Base-by-base conservation (phyloP, 192 early-diverging fungal genomes). In the Coemansia sp. region DNA sequence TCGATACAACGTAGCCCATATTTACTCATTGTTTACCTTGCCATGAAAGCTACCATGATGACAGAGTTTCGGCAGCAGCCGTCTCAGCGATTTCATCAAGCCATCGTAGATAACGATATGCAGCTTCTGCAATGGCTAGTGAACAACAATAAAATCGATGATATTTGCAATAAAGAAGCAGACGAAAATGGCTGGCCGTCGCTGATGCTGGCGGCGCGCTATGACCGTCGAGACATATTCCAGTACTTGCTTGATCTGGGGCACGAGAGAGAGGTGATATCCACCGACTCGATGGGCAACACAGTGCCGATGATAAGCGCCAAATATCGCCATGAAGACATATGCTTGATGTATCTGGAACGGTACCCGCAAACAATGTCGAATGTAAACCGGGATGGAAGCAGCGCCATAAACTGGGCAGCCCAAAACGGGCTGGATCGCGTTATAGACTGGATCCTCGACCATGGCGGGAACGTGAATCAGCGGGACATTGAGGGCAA, bases 401-500 rank as follows among this genome's bases (percentile, higher is more conserved):
- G 66, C 36, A 76, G 72, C 15, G 72, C 72, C 6, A 76, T 76
- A 9, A 69, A 64, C 51, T 59, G 51, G 62, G 61, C 66, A 6
- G 72, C 72, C 9, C 72, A 75, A 40, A 75, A 75, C 48, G 72
- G 72, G 0, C 57, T 76, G 18, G 57, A 68, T 31, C 49, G 66
- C 17, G 72, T 69, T 14, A 76, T 75, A 15, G 4, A 28, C 37
- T 69, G 64, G 65, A 75, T 75, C 3, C 56, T 75, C 15, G 66
- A 69, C 50, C 60, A 75, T 45, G 66, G 72, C 20, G 72, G 72
- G 11, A 75, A 75, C 28, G 66, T 64, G 8, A 75, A 75, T 49
- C 72, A 75, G 39, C 46, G 72, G 16, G 72, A 75, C 23, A 75
- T 75, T 44, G 72, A 75, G 32, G 72, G 72, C 14, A 75, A 75